Evolutionary conservation across 345 rosid species (phyloP).

Genomic region (Aethionema arabicum): DNA sequence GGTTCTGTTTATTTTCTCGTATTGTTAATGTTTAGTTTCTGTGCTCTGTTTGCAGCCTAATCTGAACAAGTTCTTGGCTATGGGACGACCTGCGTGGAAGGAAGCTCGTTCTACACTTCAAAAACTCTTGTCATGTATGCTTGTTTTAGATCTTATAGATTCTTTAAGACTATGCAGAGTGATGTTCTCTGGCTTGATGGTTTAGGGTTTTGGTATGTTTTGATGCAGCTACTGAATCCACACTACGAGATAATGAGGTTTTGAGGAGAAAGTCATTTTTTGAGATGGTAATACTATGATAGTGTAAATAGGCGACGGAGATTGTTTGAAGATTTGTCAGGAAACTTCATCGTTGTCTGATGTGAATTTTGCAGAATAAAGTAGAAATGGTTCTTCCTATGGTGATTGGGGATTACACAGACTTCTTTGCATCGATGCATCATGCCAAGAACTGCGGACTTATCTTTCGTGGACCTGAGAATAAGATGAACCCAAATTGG

Average conservation of each 20-base stretch:
- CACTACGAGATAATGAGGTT: slow-evolving; percentile 63
- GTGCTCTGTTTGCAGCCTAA: slow-evolving; percentile 59
- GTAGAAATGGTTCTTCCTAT: slow-evolving; percentile 88
- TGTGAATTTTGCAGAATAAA: slow-evolving; percentile 47
- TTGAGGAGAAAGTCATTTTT: slow-evolving; percentile 64
- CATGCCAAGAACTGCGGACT: slow-evolving; percentile 92
- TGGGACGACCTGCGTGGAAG: slow-evolving; percentile 95
- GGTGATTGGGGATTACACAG: slow-evolving; percentile 90
- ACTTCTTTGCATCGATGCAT: slow-evolving; percentile 91
- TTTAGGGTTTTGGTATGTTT: slow-evolving; percentile 32
- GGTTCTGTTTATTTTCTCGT: not conserved
- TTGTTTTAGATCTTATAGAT: slow-evolving; percentile 8
- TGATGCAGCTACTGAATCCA: slow-evolving; percentile 65
- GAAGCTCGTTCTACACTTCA: slow-evolving; percentile 92
- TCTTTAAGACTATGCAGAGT: slow-evolving; percentile 6
- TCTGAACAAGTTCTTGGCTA: slow-evolving; percentile 70
- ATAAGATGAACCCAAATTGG: slow-evolving; percentile 76
- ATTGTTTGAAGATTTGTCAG: slow-evolving; percentile 3
- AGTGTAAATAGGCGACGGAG: not conserved
- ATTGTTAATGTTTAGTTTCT: slow-evolving; percentile 15
- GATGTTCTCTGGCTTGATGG: slow-evolving; percentile 6
- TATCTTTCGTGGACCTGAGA: slow-evolving; percentile 86
- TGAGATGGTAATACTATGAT: slow-evolving; percentile 50
- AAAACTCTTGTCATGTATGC: slow-evolving; percentile 70
- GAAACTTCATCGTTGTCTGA: slow-evolving; percentile 10